Percentiles rank a stretch among this genome's conserved stretches.
Conservation (phyloP, 768 basidiomycete species). For the Mycena filopes region DNA sequence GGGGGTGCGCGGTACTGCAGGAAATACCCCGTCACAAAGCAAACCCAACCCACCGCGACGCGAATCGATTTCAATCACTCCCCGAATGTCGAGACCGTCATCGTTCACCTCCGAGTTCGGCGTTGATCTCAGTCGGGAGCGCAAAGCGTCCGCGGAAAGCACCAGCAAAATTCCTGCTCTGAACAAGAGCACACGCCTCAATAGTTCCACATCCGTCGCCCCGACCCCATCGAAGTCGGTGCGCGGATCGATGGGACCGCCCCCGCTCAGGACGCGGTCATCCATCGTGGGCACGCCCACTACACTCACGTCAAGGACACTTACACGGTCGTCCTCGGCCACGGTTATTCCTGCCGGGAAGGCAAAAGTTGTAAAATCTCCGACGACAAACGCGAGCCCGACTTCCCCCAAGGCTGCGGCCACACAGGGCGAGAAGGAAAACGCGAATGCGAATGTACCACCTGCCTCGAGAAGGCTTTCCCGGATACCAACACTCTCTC, state of each 20-base stretch:
- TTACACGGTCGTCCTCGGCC: conserved; percentile 23
- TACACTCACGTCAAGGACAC: conserved; percentile 41
- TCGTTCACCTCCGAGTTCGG: conserved; percentile 66
- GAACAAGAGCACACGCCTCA: conserved; percentile 61
- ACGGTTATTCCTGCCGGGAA: conserved; percentile 37
- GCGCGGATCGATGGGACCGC: conserved; percentile 60
- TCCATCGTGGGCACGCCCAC: conserved; percentile 53
- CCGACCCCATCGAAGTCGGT: conserved; percentile 36
- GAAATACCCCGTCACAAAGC: conserved; percentile 62
- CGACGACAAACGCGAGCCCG: conserved; percentile 22
- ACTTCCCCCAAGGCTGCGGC: conserved; percentile 20
- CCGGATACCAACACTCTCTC: conserved; percentile 32
- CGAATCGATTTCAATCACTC: conserved; percentile 66
- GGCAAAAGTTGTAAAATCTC: conserved; percentile 41
- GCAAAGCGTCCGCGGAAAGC: conserved; percentile 39
- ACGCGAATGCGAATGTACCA: conserved; percentile 21
- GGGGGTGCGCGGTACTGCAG: conserved; percentile 66
- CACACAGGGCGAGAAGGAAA: conserved; percentile 30
- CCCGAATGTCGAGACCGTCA: conserved; percentile 64
- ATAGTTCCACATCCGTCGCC: conserved; percentile 39
- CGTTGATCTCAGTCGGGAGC: conserved; percentile 43
- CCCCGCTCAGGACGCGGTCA: conserved; percentile 46
- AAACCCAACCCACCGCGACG: conserved; percentile 55
- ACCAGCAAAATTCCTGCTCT: conserved; percentile 53
- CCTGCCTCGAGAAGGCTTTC: conserved; percentile 11